Conservation (phyloP, 805 yeast species). For the Yamadazyma tumulicola region DNA sequence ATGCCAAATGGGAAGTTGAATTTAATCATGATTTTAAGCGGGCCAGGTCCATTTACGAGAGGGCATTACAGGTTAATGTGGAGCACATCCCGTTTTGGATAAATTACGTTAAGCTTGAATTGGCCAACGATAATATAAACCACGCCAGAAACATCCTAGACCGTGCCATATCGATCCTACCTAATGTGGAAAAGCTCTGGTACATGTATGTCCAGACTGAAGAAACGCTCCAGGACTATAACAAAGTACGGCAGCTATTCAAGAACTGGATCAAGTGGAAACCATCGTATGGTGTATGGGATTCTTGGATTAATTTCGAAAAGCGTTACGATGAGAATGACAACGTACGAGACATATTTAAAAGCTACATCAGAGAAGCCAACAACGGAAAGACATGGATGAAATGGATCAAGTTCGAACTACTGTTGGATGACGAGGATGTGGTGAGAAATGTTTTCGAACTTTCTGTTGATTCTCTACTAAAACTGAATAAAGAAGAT, state of each 20-base stretch:
- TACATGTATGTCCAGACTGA: slow-evolving; percentile 77
- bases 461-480: slow-evolving; percentile 57
- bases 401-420: slow-evolving; percentile 72
- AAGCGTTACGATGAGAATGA: slow-evolving; percentile 55
- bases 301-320: slow-evolving; percentile 70
- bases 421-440: slow-evolving; percentile 26
- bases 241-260: slow-evolving; percentile 62
- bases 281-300: slow-evolving; percentile 69
- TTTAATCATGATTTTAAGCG: slow-evolving; percentile 69
- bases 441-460: slow-evolving; percentile 62
- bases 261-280: slow-evolving; percentile 80
- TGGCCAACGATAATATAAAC: slow-evolving; percentile 66
- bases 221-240: slow-evolving; percentile 65
- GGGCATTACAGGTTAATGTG: slow-evolving; percentile 76
- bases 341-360: slow-evolving; percentile 57
- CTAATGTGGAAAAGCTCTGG: slow-evolving; percentile 85
- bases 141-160: slow-evolving; percentile 87
- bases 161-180: slow-evolving; percentile 69
- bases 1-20: slow-evolving; percentile 82
- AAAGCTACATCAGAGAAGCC: slow-evolving; percentile 42
- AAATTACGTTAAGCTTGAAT: slow-evolving; percentile 74
- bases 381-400: slow-evolving; percentile 56
- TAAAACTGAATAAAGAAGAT: slow-evolving; percentile 18
- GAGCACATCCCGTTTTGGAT: slow-evolving; percentile 83
- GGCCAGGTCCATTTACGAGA: slow-evolving; percentile 83